Evolutionary conservation across 2,329 filamentous ascomycete species (phyloP), one percentile per base, ranked within the genome.

Genomic region (Colletotrichum lini): DNA sequence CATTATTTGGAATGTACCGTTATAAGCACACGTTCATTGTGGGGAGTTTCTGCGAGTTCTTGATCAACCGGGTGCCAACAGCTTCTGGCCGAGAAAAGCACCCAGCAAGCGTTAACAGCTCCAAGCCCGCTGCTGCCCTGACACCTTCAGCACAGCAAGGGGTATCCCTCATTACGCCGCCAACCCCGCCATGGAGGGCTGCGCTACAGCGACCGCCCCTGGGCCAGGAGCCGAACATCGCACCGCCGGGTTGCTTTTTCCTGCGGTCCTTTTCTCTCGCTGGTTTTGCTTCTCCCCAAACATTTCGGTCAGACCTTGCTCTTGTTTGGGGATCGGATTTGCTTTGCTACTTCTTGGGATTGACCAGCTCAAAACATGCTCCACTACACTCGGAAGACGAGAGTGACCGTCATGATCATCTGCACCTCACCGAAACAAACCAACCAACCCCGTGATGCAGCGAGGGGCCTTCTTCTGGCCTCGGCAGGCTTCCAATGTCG

Each of bases 71-170:
- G 44, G 38, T 10, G 18, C 45, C 18, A 44, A 45, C 58, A 52
- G 56, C 38, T 10, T 53, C 49, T 42, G 56, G 21, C 5, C 49
- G 15, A 13, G 47, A 67, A 54, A 50, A 44, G 45, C 49, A 49
- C 58, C 49, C 47, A 35, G 30, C 30, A 35, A 35, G 30, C 40
- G 35, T 15, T 15, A 35, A 42, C 9, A 15, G 9, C 30, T 7
- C 35, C 53, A 23, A 23, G 40, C 59, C 50, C 21, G 21, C 53
- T 64, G 62, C 59, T 64, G 62, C 59, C 44, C 7, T 40, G 53
- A 15, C 9, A 4, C 18, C 7, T 38, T n/a, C 52, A 50, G n/a
- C 23, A 12, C 50, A 15, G 59, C 15, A 38, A 64, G 30, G 44
- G 18, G 50, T 10, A n/a, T 18, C 16, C 9, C 30, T 16, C 40